These are phyloP conservation scores for Pyrenophora graminea DNA, from an alignment of 2,329 filamentous ascomycete genomes.

Conservation along the genomic window DNA sequence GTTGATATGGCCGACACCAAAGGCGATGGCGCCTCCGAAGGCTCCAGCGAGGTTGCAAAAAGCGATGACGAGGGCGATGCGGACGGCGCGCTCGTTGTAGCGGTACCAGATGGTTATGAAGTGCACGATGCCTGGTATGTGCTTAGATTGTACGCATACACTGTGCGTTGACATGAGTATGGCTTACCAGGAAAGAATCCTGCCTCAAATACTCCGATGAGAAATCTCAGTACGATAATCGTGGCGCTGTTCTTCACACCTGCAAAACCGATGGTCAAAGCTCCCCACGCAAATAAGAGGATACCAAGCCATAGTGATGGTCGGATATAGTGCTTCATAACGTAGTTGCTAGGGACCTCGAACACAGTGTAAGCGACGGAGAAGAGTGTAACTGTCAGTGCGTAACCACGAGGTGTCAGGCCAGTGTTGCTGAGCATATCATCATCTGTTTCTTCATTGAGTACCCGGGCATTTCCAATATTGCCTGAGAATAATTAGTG, in stretches of 20 bases:
- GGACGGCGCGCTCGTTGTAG: slow-evolving; percentile 59
- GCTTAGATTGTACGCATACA: neutral
- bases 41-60: slow-evolving; percentile 55
- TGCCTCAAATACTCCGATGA: slow-evolving; percentile 36
- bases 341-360: slow-evolving; percentile 60
- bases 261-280: slow-evolving; percentile 52
- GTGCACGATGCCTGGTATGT: slow-evolving; percentile 43
- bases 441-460: slow-evolving; percentile 63
- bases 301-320: slow-evolving; percentile 40
- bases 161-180: neutral
- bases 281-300: slow-evolving; percentile 52
- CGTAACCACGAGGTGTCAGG: slow-evolving; percentile 58
- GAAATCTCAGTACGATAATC: slow-evolving; percentile 47
- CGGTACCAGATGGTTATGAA: slow-evolving; percentile 63
- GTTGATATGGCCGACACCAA: slow-evolving; percentile 51
- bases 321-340: slow-evolving; percentile 57
- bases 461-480: slow-evolving; percentile 68
- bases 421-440: slow-evolving; percentile 65
- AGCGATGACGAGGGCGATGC: slow-evolving; percentile 51
- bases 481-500: neutral
- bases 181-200: slow-evolving; percentile 18
- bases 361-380: slow-evolving; percentile 43
- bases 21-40: slow-evolving; percentile 60
- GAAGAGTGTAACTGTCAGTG: slow-evolving; percentile 49
- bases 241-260: slow-evolving; percentile 48